These are phyloP conservation scores for Dothistroma septosporum DNA, from an alignment of 2,329 filamentous ascomycete species.

Conservation along the genomic window DNA sequence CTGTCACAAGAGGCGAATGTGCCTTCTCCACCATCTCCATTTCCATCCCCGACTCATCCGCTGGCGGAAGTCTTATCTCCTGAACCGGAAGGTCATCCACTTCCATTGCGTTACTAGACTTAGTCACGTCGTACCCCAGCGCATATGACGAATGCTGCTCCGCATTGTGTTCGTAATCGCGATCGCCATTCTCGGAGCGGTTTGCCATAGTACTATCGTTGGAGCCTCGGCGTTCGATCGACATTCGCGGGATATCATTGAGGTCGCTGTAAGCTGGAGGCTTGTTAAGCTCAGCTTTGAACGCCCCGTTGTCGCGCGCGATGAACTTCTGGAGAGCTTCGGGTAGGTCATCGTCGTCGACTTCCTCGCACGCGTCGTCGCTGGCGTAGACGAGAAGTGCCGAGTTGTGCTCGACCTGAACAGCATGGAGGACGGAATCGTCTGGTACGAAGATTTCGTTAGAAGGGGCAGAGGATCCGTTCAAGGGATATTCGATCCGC, in stretches of 20 bases:
- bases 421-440: constrained; percentile 50
- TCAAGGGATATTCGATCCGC: constrained; percentile 50
- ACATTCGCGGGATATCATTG: constrained; percentile 6
- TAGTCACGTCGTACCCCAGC: constrained; percentile 3
- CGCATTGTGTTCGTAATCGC: constrained; percentile 1
- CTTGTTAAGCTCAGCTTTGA: constrained; percentile 21
- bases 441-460: constrained; percentile 36
- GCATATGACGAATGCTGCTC: neutral
- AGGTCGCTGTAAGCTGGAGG: constrained; percentile 1
- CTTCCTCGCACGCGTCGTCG: constrained; percentile 34
- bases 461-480: constrained; percentile 37
- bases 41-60: constrained; percentile 3
- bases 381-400: constrained; percentile 59
- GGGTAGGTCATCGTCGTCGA: constrained; percentile 18
- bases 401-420: constrained; percentile 49
- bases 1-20: constrained; percentile 10
- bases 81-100: constrained; percentile 9
- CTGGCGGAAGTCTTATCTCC: constrained; percentile 10
- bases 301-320: constrained; percentile 25
- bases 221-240: constrained; percentile 10
- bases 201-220: constrained; percentile 10
- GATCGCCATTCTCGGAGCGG: neutral
- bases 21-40: constrained; percentile 29
- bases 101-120: neutral
- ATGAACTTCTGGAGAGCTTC: constrained; percentile 27